Evolutionary conservation across 78 protist species (phyloP), one percentile per base, ranked within the genome.

Genomic region (slime mould (Dictyostelium discoideum)): DNA sequence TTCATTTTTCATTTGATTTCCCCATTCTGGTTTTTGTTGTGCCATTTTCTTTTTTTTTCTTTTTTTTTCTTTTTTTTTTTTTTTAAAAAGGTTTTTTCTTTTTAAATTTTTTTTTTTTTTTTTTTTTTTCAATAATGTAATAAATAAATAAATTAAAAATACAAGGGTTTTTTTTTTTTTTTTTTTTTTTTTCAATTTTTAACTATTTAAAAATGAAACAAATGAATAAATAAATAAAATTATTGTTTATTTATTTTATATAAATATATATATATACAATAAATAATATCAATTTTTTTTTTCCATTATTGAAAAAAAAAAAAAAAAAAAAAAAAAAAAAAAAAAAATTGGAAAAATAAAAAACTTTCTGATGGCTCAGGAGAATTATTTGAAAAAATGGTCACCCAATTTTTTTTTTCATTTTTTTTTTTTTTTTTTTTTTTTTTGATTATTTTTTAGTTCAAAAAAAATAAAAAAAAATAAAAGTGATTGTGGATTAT

Each of bases 21-120:
- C 82, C 96, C 96, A 93, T 80, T 86, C 96, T 85, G 92, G 26
- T 93, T 89, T 89, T 18, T 80, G 69, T 40, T 78, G 46, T 81
- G 86, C 72, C 94, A 89, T 89, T 89, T 77, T 77, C 5, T 42
- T 74, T 74, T 74, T 37, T 76, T 39, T 39, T 11, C 0, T 37
- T 76, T 29, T 40, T 77, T 40, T 37, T 37, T 76, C 0, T 76
- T 32, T 74, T 8, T n/a, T 37, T 74, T 74, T 37, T 74, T 74
- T 74, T 32, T 14, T 1, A 32, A 32, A 32, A 32, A 1, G 37
- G 0, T 37, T 73, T 29, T 72, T n/a, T 10, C 9, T 4, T 29
- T 72, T 29, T 26, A 5, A 69, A 69, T 13, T 3, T 29, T 72
- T 11, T 72, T 29, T 72, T 72, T 72, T 72, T 72, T 72, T 72